Conservation (phyloP, 148 eudicot species). For the Fagopyrum esculentum region DNA sequence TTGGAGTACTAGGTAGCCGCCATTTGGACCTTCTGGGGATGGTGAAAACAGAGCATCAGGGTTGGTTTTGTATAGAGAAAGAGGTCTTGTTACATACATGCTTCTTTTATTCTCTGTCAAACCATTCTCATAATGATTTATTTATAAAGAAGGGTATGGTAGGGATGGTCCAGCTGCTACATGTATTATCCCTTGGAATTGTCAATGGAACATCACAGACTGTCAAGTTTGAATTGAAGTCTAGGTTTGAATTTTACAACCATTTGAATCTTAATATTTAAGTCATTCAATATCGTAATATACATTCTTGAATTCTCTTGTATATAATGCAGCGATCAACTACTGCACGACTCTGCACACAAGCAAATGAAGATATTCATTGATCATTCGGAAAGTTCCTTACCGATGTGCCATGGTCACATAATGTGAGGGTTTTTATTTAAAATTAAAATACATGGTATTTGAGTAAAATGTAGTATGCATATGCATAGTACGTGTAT, state of each 20-base stretch:
- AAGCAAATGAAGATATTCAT: not conserved
- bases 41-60: conserved; percentile 27
- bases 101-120: not conserved
- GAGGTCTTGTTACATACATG: conserved; percentile 59
- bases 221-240: not conserved
- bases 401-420: not conserved
- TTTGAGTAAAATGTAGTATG: too few relatives aligned
- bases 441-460: too few relatives aligned
- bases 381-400: not conserved
- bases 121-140: not conserved
- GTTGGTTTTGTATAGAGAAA: conserved; percentile 27
- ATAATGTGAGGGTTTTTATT: too few relatives aligned
- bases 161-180: not conserved
- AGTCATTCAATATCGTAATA: too few relatives aligned
- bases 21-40: conserved; percentile 48
- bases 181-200: not conserved
- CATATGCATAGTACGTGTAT: too few relatives aligned
- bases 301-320: too few relatives aligned
- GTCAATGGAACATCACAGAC: not conserved
- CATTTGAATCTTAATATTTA: not conserved
- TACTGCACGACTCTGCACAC: too few relatives aligned
- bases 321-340: too few relatives aligned
- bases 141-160: not conserved
- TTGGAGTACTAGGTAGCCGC: conserved; percentile 49
- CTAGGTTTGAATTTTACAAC: not conserved